phyloP scores from a whole-genome alignment of 495 filamentous ascomycete species.

The Penicillium mononematosum region DNA sequence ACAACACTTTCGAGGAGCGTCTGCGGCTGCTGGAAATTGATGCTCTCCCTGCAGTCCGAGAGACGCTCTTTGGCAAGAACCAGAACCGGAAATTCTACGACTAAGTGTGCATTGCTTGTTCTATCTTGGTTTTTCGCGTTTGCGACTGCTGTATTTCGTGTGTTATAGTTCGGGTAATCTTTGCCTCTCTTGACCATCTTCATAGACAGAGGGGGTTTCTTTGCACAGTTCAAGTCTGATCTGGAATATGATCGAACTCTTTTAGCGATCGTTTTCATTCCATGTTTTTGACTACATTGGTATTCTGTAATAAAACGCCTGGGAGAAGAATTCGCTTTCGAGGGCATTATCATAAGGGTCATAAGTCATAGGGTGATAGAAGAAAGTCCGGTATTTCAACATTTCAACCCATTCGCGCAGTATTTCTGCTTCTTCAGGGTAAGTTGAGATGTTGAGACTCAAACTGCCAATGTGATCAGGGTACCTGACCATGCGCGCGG shows the following conservation, averaged over 20 bases:
- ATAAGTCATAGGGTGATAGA: constrained; percentile 5
- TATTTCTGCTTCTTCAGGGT: not conserved
- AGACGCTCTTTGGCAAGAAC: constrained; percentile 87
- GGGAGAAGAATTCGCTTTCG: constrained; percentile 14
- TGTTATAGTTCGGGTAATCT: constrained; percentile 29
- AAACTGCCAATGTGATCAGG: constrained; percentile 1
- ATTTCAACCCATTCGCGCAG: not conserved
- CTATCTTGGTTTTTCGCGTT: constrained; percentile 12
- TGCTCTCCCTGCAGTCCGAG: constrained; percentile 79
- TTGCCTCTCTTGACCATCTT: constrained; percentile 16
- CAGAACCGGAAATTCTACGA: constrained; percentile 91
- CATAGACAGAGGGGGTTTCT: constrained; percentile 22
- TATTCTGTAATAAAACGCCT: constrained; percentile 30
- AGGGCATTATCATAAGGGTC: constrained; percentile 13
- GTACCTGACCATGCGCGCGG: constrained; percentile 11
- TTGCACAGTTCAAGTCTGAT: constrained; percentile 26
- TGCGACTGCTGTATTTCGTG: constrained; percentile 22
- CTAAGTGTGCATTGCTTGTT: constrained; percentile 45
- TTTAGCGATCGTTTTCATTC: constrained; percentile 37
- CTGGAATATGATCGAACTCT: constrained; percentile 21
- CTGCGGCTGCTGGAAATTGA: constrained; percentile 79
- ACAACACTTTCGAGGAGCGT: constrained; percentile 95
- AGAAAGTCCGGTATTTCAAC: not conserved
- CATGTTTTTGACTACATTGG: constrained; percentile 22
- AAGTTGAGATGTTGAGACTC: not conserved